Conservation (phyloP, 441 rosid species). For the Breynia disticha region DNA sequence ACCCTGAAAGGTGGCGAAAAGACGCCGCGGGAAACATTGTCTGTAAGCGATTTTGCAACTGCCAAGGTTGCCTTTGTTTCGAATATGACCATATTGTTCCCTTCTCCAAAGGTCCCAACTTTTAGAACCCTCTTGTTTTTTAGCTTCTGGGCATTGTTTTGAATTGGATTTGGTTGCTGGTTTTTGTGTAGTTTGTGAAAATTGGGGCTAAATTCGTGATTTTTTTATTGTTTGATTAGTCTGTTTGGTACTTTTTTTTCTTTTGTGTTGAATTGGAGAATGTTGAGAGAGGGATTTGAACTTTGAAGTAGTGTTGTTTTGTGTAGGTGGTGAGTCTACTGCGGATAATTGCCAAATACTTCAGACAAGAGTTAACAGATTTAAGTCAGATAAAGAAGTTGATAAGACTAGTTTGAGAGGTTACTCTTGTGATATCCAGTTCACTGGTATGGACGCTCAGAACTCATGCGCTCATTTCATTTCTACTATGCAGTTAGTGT, state of each 20-base stretch:
- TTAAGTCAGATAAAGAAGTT: constrained; percentile 45
- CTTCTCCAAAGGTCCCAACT: constrained; percentile 54
- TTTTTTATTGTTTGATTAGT: too few relatives aligned
- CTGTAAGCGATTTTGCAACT: constrained; percentile 78
- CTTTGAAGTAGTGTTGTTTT: not conserved
- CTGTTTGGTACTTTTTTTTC: too few relatives aligned
- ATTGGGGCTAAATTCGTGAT: too few relatives aligned
- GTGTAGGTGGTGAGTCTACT: constrained; percentile 73
- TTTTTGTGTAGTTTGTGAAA: too few relatives aligned
- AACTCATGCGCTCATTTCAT: not conserved
- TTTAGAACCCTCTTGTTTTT: not conserved
- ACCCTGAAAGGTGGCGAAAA: constrained; percentile 92
- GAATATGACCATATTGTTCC: constrained; percentile 86
- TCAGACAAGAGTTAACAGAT: constrained; percentile 78
- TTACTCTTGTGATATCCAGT: constrained; percentile 65
- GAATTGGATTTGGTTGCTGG: constrained; percentile 4
- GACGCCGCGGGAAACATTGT: constrained; percentile 83
- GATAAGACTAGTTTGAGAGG: constrained; percentile 43
- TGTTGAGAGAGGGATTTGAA: too few relatives aligned
- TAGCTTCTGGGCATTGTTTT: not conserved
- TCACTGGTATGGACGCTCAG: constrained; percentile 34
- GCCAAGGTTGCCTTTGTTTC: constrained; percentile 82
- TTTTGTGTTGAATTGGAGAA: too few relatives aligned
- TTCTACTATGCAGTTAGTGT: not conserved
- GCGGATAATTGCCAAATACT: constrained; percentile 79